These are phyloP conservation scores for Ophiostoma fasciatum DNA, from an alignment of 2,329 filamentous ascomycete species.

Conservation along the genomic window DNA sequence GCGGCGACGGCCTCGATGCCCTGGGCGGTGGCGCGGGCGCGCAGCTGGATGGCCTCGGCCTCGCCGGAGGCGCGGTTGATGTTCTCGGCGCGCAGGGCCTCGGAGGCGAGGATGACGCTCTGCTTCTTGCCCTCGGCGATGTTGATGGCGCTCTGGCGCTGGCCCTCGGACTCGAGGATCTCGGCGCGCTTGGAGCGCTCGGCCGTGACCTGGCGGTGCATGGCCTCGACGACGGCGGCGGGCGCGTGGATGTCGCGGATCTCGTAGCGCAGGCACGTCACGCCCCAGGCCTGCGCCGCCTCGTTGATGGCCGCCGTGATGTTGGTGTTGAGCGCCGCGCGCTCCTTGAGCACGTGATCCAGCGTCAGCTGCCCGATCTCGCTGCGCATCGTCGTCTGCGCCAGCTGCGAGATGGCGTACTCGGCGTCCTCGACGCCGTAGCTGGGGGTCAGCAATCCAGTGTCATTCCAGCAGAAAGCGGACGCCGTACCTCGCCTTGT, in stretches of 20 bases:
- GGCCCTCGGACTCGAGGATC: slow-evolving; percentile 93
- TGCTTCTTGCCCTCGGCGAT: slow-evolving; percentile 97
- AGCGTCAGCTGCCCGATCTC: slow-evolving; percentile 94
- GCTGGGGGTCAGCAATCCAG: slow-evolving; percentile 28
- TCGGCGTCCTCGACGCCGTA: slow-evolving; percentile 98
- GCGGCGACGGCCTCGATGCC: slow-evolving; percentile 79
- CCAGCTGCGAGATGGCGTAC: slow-evolving; percentile 94
- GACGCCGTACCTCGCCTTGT: slow-evolving; percentile 69
- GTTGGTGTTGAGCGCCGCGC: slow-evolving; percentile 88
- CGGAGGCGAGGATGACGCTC: slow-evolving; percentile 87
- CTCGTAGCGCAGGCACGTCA: slow-evolving; percentile 91
- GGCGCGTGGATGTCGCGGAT: slow-evolving; percentile 97
- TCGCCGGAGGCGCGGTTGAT: slow-evolving; percentile 91
- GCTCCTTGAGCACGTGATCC: slow-evolving; percentile 95
- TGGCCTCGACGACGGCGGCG: slow-evolving; percentile 82
- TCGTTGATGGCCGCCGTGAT: slow-evolving; percentile 99
- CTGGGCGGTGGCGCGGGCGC: slow-evolving; percentile 69
- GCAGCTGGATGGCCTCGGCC: slow-evolving; percentile 77
- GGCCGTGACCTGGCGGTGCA: slow-evolving; percentile 96
- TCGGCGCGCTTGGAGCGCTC: slow-evolving; percentile 96
- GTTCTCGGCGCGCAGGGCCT: slow-evolving; percentile 76
- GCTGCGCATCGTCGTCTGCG: slow-evolving; percentile 96
- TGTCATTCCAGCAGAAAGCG: not conserved
- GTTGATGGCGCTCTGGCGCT: slow-evolving; percentile 95
- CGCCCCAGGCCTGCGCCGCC: slow-evolving; percentile 91